phyloP scores from a whole-genome alignment of 192 early-diverging fungal species.

The Backusella morwellensis region DNA sequence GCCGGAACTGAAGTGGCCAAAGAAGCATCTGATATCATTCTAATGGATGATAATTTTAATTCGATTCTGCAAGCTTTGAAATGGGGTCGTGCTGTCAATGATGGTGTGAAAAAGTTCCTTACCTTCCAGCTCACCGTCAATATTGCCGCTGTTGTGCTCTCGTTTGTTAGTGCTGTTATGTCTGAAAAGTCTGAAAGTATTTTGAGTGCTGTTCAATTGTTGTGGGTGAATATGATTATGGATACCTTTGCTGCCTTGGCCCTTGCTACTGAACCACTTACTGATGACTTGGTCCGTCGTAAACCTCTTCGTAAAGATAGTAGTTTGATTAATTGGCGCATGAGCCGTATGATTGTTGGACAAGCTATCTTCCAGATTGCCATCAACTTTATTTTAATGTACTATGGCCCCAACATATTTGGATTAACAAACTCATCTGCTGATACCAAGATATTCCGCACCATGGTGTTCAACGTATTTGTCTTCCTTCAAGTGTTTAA shows the following conservation, averaged over 20 bases:
- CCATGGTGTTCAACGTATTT: constrained; percentile 92
- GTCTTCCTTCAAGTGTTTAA: constrained; percentile 96
- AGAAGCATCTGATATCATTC: constrained; percentile 78
- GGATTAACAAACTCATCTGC: constrained; percentile 39
- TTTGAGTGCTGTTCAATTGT: constrained; percentile 86
- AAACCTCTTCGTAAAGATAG: constrained; percentile 74
- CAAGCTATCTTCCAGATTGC: constrained; percentile 90
- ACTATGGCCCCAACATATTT: constrained; percentile 58
- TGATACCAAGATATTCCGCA: constrained; percentile 53
- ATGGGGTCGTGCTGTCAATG: constrained; percentile 82
- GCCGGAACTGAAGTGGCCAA: constrained; percentile 85
- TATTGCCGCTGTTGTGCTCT: constrained; percentile 73
- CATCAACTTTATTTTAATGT: constrained; percentile 64
- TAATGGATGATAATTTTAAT: constrained; percentile 91
- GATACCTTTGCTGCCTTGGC: constrained; percentile 92
- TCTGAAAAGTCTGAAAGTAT: constrained; percentile 72
- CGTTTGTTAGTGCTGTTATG: constrained; percentile 65
- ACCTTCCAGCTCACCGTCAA: constrained; percentile 87
- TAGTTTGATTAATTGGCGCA: constrained; percentile 79
- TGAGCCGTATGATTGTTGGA: constrained; percentile 92
- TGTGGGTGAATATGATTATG: constrained; percentile 97
- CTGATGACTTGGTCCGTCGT: constrained; percentile 79
- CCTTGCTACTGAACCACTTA: constrained; percentile 88
- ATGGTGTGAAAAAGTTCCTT: constrained; percentile 82
- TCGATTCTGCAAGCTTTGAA: constrained; percentile 75